A percentile compares a stretch with the other conserved stretches of the same genome.
phyloP scores from a whole-genome alignment of 129 eudicot species.

The Smallanthus sonchifolius region DNA sequence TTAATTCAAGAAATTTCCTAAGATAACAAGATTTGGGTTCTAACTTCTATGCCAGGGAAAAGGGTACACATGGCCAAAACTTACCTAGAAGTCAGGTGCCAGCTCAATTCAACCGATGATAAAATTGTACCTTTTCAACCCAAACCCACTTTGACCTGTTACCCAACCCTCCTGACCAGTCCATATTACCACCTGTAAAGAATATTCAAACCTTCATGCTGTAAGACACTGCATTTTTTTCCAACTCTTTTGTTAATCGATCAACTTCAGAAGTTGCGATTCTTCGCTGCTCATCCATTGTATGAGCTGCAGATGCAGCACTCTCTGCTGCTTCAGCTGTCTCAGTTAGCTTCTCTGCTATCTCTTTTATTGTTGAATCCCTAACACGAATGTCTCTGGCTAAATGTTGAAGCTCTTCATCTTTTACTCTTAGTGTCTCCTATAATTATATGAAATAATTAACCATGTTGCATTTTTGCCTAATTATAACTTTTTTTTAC shows the following conservation, averaged over 20 bases:
- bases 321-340: constrained; percentile 95
- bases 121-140: background rate
- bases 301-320: constrained; percentile 98
- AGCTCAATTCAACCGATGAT: background rate
- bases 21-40: background rate
- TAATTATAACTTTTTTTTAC: background rate
- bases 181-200: background rate
- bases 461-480: background rate
- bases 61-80: background rate
- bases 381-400: constrained; percentile 86
- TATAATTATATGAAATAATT: constrained; percentile 22
- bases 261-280: constrained; percentile 68
- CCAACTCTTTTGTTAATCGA: constrained; percentile 50
- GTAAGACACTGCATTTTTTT: constrained; percentile 53
- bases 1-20: background rate
- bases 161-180: background rate
- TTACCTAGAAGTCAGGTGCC: background rate
- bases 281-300: constrained; percentile 89
- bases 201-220: constrained; percentile 43
- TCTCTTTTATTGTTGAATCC: constrained; percentile 83
- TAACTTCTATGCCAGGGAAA: background rate
- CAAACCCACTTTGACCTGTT: background rate
- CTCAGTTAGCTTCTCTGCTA: constrained; percentile 91
- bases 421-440: constrained; percentile 92
- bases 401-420: constrained; percentile 90